Conservation (phyloP, 331 rosid species). For the Rosa hybrid region DNA sequence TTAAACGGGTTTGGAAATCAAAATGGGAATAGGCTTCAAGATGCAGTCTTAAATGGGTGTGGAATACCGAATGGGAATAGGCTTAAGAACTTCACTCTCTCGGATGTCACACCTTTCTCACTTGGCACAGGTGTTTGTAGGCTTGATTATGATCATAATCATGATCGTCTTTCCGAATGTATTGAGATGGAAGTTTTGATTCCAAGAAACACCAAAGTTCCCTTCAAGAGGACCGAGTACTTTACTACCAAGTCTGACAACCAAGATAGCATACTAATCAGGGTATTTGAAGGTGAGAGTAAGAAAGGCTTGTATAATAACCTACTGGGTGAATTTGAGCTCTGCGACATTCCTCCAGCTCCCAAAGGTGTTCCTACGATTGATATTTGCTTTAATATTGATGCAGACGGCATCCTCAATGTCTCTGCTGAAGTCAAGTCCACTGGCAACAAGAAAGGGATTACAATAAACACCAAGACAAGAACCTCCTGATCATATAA, state of each 20-base stretch:
- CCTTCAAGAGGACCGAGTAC: neutral
- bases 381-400: neutral
- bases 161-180: neutral
- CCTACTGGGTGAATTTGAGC: neutral
- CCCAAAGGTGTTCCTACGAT: neutral
- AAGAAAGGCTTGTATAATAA: neutral
- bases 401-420: neutral
- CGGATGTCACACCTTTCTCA: neutral
- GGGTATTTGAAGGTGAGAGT: neutral
- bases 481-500: neutral
- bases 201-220: too few species aligned
- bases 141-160: too few species aligned
- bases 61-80: neutral
- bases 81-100: neutral
- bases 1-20: too few species aligned
- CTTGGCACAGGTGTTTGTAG: neutral
- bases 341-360: neutral
- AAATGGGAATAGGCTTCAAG: neutral
- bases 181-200: neutral
- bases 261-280: neutral
- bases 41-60: neutral
- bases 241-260: neutral
- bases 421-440: neutral
- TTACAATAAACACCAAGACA: neutral
- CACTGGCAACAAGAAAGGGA: constrained; percentile 1